A percentile compares a stretch with the other conserved stretches of the same genome.
Evolutionary conservation across 306 rosid genomes (phyloP).

Genomic region (Dryas alaskensis): DNA sequence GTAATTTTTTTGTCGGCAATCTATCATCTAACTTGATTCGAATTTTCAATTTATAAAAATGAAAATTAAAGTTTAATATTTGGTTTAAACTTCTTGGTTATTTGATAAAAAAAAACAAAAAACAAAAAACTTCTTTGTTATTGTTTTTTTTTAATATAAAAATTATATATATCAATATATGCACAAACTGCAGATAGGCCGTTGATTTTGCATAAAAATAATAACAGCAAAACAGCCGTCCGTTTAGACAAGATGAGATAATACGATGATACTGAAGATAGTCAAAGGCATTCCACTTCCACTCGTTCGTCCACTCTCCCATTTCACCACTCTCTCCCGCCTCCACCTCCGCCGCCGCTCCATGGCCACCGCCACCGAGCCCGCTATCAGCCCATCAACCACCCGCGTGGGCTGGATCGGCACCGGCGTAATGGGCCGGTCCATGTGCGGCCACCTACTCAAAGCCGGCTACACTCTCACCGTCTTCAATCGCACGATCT

Average conservation of each 20-base stretch:
- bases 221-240: background rate
- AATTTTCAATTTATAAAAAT: no score
- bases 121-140: background rate
- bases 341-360: slow-evolving; percentile 28
- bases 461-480: slow-evolving; percentile 83
- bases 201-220: background rate
- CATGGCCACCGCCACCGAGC: slow-evolving; percentile 51
- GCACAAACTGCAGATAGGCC: background rate
- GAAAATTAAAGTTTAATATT: no score
- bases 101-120: no score
- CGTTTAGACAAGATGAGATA: background rate
- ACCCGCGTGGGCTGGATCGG: slow-evolving; percentile 97
- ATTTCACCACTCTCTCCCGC: slow-evolving; percentile 17
- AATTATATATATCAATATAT: no score
- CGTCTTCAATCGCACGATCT: slow-evolving; percentile 84
- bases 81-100: no score
- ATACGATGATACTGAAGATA: background rate
- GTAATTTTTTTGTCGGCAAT: no score
- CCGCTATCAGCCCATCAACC: slow-evolving; percentile 47
- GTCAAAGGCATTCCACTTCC: slow-evolving; percentile 19
- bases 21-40: no score
- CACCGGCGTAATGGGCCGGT: slow-evolving; percentile 90
- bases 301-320: slow-evolving; percentile 14
- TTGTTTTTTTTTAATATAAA: background rate
- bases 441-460: slow-evolving; percentile 81